A percentile compares a stretch with the other conserved stretches of the same genome.
These are phyloP conservation scores for Diutina siamensis DNA, from an alignment of 1,139 yeast species.

Conservation along the genomic window DNA sequence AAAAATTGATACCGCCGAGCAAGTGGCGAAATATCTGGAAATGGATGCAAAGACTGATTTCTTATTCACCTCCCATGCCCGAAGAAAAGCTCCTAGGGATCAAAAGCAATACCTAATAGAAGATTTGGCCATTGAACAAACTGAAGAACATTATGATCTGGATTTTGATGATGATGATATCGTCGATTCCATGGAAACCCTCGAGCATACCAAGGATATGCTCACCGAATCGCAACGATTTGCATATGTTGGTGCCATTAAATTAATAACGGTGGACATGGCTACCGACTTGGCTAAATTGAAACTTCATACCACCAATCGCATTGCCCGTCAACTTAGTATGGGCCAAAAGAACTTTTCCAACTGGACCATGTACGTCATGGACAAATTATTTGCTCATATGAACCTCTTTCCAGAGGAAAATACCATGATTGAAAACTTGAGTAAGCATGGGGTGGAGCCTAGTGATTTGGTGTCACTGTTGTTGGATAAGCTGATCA, in stretches of 20 bases:
- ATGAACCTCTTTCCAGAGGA: slow-evolving; percentile 66
- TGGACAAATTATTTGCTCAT: slow-evolving; percentile 69
- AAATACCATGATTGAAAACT: slow-evolving; percentile 74
- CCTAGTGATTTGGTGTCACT: slow-evolving; percentile 60
- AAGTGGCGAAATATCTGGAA: slow-evolving; percentile 64
- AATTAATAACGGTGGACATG: slow-evolving; percentile 67
- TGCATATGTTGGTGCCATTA: slow-evolving; percentile 82
- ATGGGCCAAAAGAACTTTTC: slow-evolving; percentile 72
- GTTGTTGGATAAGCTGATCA: slow-evolving; percentile 30
- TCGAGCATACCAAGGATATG: slow-evolving; percentile 73
- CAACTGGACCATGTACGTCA: slow-evolving; percentile 72
- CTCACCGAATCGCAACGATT: slow-evolving; percentile 76
- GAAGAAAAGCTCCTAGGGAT: neutral
- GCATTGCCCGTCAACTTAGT: slow-evolving; percentile 48
- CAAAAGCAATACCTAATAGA: slow-evolving; percentile 10
- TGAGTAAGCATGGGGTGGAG: slow-evolving; percentile 75
- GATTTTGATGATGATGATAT: slow-evolving; percentile 14
- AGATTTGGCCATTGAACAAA: slow-evolving; percentile 18
- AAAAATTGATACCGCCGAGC: slow-evolving; percentile 78
- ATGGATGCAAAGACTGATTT: slow-evolving; percentile 80
- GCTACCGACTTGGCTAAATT: slow-evolving; percentile 64
- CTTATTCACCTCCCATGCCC: slow-evolving; percentile 32
- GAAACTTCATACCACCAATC: slow-evolving; percentile 39
- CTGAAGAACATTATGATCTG: slow-evolving; percentile 9
- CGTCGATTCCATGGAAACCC: slow-evolving; percentile 44